phyloP scores from a whole-genome alignment of 331 rosid species.

The Ulmus americana region DNA sequence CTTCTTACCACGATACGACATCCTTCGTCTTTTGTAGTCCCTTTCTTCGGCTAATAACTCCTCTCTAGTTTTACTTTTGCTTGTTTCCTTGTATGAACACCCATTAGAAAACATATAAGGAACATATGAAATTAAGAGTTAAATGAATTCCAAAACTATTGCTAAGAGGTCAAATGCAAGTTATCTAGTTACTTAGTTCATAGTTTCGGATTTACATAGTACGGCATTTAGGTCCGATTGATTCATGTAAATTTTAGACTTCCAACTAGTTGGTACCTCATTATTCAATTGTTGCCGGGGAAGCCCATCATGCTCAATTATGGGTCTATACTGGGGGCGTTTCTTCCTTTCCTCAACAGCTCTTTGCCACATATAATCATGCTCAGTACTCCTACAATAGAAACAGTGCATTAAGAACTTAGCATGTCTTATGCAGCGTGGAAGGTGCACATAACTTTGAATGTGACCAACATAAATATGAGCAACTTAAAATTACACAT shows the following conservation, averaged over 20 bases:
- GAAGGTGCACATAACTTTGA: background rate
- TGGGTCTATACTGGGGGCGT: slow-evolving; percentile 56
- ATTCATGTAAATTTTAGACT: background rate
- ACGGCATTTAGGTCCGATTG: background rate
- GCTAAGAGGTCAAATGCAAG: background rate
- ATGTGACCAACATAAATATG: background rate
- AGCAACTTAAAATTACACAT: background rate
- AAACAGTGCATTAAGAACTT: background rate
- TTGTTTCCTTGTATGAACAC: slow-evolving; percentile 43
- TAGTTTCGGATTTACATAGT: background rate
- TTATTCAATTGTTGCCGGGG: slow-evolving; percentile 39
- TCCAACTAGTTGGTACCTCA: slow-evolving; percentile 40
- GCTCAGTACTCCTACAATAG: slow-evolving; percentile 49
- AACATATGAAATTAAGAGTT: background rate
- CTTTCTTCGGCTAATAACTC: slow-evolving; percentile 92
- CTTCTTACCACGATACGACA: slow-evolving; percentile 96
- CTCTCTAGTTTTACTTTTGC: slow-evolving; percentile 63
- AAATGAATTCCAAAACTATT: background rate
- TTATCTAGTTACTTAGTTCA: background rate
- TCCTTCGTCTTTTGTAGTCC: slow-evolving; percentile 89
- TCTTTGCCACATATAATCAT: slow-evolving; percentile 47
- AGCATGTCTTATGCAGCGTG: background rate
- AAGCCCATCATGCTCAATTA: slow-evolving; percentile 80
- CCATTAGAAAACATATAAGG: background rate
- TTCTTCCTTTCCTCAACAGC: slow-evolving; percentile 63